These are phyloP conservation scores for Tetraselmis chui DNA, from an alignment of 139 green algal species.

Conservation along the genomic window DNA sequence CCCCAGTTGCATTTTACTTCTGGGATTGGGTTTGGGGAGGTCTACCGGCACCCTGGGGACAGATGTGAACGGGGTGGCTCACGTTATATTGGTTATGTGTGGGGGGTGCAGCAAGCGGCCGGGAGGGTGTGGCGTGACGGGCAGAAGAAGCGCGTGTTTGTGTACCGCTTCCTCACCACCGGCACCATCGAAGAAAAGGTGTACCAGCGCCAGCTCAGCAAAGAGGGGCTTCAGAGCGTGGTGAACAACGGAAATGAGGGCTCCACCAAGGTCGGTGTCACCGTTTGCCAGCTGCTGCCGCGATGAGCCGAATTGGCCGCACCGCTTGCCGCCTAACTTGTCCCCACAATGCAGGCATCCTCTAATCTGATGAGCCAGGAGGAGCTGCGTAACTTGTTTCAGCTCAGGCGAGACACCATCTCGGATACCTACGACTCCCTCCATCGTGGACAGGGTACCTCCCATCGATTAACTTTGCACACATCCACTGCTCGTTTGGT, in stretches of 20 bases:
- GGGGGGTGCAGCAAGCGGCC: constrained; percentile 28
- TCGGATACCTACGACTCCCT: constrained; percentile 81
- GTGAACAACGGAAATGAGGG: constrained; percentile 12
- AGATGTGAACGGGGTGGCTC: constrained; percentile 54
- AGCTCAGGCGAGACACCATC: constrained; percentile 44
- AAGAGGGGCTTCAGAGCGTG: constrained; percentile 51
- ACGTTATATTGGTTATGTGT: constrained; percentile 27
- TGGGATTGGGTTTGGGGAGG: constrained; percentile 7
- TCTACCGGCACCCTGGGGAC: constrained; percentile 31
- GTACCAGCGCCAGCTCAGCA: constrained; percentile 91
- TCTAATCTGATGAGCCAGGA: constrained; percentile 72
- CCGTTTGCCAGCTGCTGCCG: too few relatives aligned
- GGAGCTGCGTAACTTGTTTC: constrained; percentile 92
- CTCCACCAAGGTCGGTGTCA: not conserved
- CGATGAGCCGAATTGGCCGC: too few relatives aligned
- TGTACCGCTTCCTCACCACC: constrained; percentile 93
- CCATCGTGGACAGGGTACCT: not conserved
- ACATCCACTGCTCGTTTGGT: too few relatives aligned
- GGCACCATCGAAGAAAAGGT: constrained; percentile 99
- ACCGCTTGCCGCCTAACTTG: too few relatives aligned
- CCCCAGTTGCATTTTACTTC: constrained; percentile 10
- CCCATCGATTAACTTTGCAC: too few relatives aligned
- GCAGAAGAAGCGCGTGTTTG: constrained; percentile 91
- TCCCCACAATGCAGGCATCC: constrained; percentile 17
- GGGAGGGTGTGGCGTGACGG: constrained; percentile 94